phyloP scores from a whole-genome alignment of 2,329 filamentous ascomycete genomes.

The Calonectria pseudoreteaudii region DNA sequence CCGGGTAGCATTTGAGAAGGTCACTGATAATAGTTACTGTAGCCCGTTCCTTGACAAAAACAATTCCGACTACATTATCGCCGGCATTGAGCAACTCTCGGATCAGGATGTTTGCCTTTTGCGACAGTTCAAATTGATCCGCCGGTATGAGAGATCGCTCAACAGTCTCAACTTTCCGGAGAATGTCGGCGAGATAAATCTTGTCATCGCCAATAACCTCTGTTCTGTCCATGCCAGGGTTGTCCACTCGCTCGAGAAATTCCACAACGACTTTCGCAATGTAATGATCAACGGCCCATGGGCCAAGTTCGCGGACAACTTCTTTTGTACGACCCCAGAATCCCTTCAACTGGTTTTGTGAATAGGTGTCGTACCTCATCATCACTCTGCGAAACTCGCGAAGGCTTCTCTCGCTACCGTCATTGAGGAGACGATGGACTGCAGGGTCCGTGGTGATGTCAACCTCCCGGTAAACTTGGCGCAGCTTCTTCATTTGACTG shows the following conservation, averaged over 20 bases:
- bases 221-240: conserved; percentile 44
- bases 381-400: conserved; percentile 53
- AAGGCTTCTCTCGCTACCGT: conserved; percentile 55
- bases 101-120: conserved; percentile 70
- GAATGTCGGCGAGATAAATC: conserved; percentile 63
- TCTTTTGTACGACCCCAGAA: conserved; percentile 63
- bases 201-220: conserved; percentile 64
- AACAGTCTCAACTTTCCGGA: conserved; percentile 47
- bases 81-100: conserved; percentile 58
- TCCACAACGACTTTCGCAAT: conserved; percentile 62
- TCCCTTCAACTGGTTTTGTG: conserved; percentile 65
- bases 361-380: conserved; percentile 61
- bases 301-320: conserved; percentile 70
- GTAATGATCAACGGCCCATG: conserved; percentile 77
- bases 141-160: conserved; percentile 23
- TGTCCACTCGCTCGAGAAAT: conserved; percentile 43
- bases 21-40: conserved; percentile 71
- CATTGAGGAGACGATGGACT: conserved; percentile 59
- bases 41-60: conserved; percentile 75
- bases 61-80: conserved; percentile 65
- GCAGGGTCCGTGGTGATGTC: conserved; percentile 73
- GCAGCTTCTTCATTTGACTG: conserved; percentile 58
- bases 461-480: conserved; percentile 54
- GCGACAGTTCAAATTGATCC: conserved; percentile 55
- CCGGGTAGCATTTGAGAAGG: conserved; percentile 66